Evolutionary conservation across 2,329 filamentous ascomycete species (phyloP), one percentile per base, ranked within the genome.

Genomic region (Diplodia mutila): DNA sequence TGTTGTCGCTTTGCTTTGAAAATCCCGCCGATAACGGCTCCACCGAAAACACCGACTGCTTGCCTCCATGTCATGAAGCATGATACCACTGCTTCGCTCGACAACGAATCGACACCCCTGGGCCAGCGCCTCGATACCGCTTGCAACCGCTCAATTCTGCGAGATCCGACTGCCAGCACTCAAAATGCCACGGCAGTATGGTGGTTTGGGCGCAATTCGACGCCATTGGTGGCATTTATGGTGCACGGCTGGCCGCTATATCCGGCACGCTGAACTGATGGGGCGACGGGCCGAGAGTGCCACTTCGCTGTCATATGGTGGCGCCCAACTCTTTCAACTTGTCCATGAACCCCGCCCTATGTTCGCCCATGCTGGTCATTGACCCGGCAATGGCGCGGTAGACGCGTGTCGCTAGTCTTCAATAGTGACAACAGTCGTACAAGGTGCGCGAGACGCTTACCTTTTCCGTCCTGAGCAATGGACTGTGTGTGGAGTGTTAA

Each of bases 1-100:
- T 42, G 23, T 16, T 16, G 21, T n/a, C n/a, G n/a, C n/a, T n/a
- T n/a, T n/a, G n/a, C 39, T 49, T 42, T 14, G n/a, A n/a, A 61
- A 61, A 61, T 34, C 3, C 9, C 57, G 57, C 57, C 57, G 57
- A 61, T 61, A 61, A 49, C 57, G 57, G 57, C 32, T 39, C 4
- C 53, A 18, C 53, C 32, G 57, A 61, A 21, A 32, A 21, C 39
- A 23, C 55, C 55, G 55, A 59, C 14, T 27, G 0, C 21, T 9
- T 46, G 18, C 32, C 8, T 11, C 32, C 1, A 32, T 32, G 29
- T 32, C 5, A 7, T 8, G 29, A n/a, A n/a, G n/a, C n/a, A n/a
- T n/a, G n/a, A n/a, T n/a, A n/a, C 5, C 5, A 29, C 2, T 29
- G 29, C 29, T 32, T 8, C 6, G 6, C 29, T 32, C 29, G 29